A percentile compares a stretch with the other conserved stretches of the same genome.
Evolutionary conservation across 2,329 filamentous ascomycete genomes (phyloP).

Genomic region (Hypoxylon sp.): DNA sequence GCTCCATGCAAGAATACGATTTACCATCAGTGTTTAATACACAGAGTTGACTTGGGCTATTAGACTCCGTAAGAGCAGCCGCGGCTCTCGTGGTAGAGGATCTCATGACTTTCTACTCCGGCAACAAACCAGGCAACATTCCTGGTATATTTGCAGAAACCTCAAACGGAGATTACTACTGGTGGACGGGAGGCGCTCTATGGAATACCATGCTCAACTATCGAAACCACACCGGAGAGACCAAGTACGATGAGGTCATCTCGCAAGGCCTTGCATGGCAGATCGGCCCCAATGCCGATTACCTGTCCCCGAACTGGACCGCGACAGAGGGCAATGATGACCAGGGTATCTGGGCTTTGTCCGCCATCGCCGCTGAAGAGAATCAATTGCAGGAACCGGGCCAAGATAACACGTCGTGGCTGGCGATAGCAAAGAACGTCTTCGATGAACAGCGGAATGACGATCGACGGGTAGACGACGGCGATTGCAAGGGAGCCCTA

Average conservation of each 20-base stretch:
- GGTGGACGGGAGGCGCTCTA: constrained; percentile 67
- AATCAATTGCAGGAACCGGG: constrained; percentile 69
- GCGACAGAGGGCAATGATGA: constrained; percentile 64
- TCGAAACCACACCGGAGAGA: constrained; percentile 66
- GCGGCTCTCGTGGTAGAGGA: constrained; percentile 52
- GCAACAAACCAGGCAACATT: constrained; percentile 43
- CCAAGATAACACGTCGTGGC: constrained; percentile 66
- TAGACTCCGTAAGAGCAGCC: constrained; percentile 51
- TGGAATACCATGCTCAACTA: constrained; percentile 68
- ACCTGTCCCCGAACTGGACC: constrained; percentile 60
- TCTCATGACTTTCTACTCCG: constrained; percentile 52
- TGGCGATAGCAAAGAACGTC: constrained; percentile 72
- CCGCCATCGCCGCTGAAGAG: constrained; percentile 73
- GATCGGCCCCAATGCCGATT: constrained; percentile 60
- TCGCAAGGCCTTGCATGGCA: constrained; percentile 61
- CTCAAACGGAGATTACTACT: constrained; percentile 59
- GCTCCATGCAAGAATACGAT: neutral
- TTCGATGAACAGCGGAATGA: constrained; percentile 70
- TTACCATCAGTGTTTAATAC: neutral
- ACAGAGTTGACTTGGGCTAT: constrained; percentile 5
- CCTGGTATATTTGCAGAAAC: constrained; percentile 46
- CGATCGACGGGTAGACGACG: constrained; percentile 62
- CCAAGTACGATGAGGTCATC: constrained; percentile 63
- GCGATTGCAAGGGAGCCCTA: constrained; percentile 70
- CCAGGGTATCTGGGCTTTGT: constrained; percentile 74